Evolutionary conservation across 2,329 filamentous ascomycete genomes (phyloP), one percentile per base, ranked within the genome.

Genomic region (Penicillium sp.): DNA sequence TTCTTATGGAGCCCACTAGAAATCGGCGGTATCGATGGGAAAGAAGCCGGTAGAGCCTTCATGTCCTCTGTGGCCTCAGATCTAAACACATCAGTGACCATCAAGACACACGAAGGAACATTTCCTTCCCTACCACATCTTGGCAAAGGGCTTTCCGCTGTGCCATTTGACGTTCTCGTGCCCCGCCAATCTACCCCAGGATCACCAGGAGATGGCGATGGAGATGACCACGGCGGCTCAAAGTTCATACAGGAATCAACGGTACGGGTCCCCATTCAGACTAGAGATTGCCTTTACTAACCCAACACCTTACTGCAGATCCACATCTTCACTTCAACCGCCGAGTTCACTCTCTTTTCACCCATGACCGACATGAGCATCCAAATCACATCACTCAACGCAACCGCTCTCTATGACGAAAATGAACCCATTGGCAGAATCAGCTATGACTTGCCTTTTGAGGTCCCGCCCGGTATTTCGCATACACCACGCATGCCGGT

Each of bases 11-110:
- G 89, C 59, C 92, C 92, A 0, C 71, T 77, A 3, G 79, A 70
- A 4, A 70, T 82, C 53, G 83, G 85, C 34, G 90, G 89, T 9
- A 62, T 78, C n/a, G 67, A 78, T 48, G 88, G 84, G 2, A 79
- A 78, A 41, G 70, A 76, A 26, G 79, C 86, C 56, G 91, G 89
- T 2, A 81, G 84, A 48, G 82, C 91, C 43, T 76, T 96, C 18
- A 73, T 97, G 9, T 95, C 90, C 2, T 85, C 89, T 62, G 97
- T 94, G 65, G 77, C 96, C 10, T 97, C 92, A 83, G 81, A 91
- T 8, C 86, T 82, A 69, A 96, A 97, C 73, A 91, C 89, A 1
- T 90, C 85, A 18, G 74, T 97, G 42, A 88, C 85, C 0, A 72
- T 96, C 9, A 83, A 84, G 66, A 81, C 87, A 2, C 88, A 96